Evolutionary conservation across 1,284 basidiomycete genomes (phyloP), one percentile per base, ranked within the genome.

Genomic region (Sanguinoderma infundibulare): DNA sequence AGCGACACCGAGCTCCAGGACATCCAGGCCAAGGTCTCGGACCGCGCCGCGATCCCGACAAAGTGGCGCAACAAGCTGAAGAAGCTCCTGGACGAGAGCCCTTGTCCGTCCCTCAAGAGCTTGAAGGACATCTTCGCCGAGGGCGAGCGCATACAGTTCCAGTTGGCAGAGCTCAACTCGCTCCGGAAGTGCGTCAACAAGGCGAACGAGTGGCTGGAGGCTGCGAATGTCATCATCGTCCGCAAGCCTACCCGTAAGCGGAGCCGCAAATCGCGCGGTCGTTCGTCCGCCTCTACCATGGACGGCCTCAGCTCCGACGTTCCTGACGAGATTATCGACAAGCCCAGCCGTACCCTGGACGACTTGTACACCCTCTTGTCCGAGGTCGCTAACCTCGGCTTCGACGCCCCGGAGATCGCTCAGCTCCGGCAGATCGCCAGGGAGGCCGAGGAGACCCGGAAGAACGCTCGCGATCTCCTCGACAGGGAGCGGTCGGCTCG

Each of bases 141-240:
- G 73, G 96, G 93, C 22, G 95, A 98, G 67, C 88, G 89, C 59
- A 94, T 97, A 71, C 87, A 86, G 52, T 86, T 87, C 71, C 81
- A 83, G 26, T 81, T 98, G 20, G 81, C 86, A 2, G 94, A 96
- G 73, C 81, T 96, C 51, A 76, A 79, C 22, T 79, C 86, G 50
- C 83, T 98, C 49, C 85, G 89, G 51, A 90, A 87, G 71, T 95
- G 94, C 72, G 91, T 98, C 54, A 82, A 77, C 42, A 84, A 87
- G 61, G 95, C 92, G 26, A 92, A 89, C 67, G 87, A 91, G 64
- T 97, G 95, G 95, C 81, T 96, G 5, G 89, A 92, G 55, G 83
- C 87, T 9, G 90, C 87, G 55, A 92, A 90, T 66, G 79, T 81
- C 0, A 89, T 91, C 76, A 78, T 87, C 64, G 82, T 87, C 56